A percentile compares a stretch with the other conserved stretches of the same genome.
These are phyloP conservation scores for Ocimum tenuiflorum DNA, from an alignment of 257 asterid species.

Conservation along the genomic window DNA sequence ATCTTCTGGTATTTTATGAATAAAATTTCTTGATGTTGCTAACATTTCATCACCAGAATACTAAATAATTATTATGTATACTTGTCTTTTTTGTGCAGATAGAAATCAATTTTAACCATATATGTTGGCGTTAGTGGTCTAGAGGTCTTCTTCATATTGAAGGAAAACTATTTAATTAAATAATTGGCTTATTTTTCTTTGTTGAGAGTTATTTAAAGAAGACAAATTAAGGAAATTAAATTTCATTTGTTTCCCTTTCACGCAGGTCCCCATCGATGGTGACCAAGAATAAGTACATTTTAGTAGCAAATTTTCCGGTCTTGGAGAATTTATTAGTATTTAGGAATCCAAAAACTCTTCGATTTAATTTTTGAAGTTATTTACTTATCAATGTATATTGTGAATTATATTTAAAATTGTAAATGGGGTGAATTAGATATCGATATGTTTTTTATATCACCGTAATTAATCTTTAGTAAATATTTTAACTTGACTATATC, in stretches of 20 bases:
- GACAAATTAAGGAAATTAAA: neutral
- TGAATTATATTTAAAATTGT: too few relatives aligned
- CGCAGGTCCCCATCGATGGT: neutral
- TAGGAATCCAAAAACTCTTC: neutral
- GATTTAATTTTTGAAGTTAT: neutral
- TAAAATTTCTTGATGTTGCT: neutral
- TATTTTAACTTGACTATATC: too few relatives aligned
- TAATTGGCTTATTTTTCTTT: neutral
- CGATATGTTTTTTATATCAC: too few relatives aligned
- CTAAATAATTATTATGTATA: conserved; percentile 12
- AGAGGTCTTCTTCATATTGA: conserved; percentile 19
- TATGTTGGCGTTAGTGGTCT: conserved; percentile 24
- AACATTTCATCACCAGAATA: neutral
- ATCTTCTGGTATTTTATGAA: conserved; percentile 21
- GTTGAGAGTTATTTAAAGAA: neutral
- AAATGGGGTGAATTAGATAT: too few relatives aligned
- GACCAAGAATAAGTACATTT: conserved; percentile 10
- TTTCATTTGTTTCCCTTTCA: neutral
- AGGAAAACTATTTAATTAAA: neutral
- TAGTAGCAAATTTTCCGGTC: neutral
- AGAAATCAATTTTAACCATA: neutral
- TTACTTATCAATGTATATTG: too few relatives aligned
- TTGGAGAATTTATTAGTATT: neutral
- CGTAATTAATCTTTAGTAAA: too few relatives aligned
- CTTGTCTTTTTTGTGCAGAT: conserved; percentile 18